A percentile compares a stretch with the other conserved stretches of the same genome.
phyloP scores from a whole-genome alignment of 176 grass and related monocot species.

The Pharus latifolius region DNA sequence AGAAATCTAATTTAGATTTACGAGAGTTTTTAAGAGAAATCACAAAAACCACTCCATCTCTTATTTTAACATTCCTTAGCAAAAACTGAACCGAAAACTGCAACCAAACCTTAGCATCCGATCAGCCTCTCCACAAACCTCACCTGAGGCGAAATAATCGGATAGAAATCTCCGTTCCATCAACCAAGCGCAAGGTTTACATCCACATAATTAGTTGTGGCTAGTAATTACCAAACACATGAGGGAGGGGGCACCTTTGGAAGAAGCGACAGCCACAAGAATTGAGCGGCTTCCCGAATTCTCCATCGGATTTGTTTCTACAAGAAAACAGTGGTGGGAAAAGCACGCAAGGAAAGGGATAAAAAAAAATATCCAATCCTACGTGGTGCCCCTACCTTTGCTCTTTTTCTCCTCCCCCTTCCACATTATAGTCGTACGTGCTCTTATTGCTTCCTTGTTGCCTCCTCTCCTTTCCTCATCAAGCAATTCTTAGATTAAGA shows the following conservation, averaged over 20 bases:
- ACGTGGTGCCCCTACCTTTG: conserved; percentile 37
- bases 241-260: background rate
- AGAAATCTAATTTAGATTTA: too few relatives aligned
- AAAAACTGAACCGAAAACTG: too few relatives aligned
- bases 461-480: background rate
- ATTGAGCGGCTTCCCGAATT: conserved; percentile 27
- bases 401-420: conserved; percentile 38
- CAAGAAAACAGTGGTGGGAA: background rate
- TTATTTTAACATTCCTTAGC: too few relatives aligned
- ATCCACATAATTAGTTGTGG: too few relatives aligned
- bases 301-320: background rate
- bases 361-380: conserved; percentile 28
- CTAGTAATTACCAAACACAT: too few relatives aligned
- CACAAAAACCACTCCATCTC: too few relatives aligned
- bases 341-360: background rate
- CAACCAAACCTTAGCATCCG: too few relatives aligned
- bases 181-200: background rate
- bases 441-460: conserved; percentile 3
- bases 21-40: too few relatives aligned
- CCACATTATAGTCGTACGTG: background rate
- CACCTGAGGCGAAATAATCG: too few relatives aligned
- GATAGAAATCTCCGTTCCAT: too few relatives aligned
- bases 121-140: too few relatives aligned
- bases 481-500: background rate
- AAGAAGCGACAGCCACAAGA: conserved; percentile 38